These are phyloP conservation scores for Taphrina confusa DNA, from an alignment of 1,139 yeast genomes.

Conservation along the genomic window DNA sequence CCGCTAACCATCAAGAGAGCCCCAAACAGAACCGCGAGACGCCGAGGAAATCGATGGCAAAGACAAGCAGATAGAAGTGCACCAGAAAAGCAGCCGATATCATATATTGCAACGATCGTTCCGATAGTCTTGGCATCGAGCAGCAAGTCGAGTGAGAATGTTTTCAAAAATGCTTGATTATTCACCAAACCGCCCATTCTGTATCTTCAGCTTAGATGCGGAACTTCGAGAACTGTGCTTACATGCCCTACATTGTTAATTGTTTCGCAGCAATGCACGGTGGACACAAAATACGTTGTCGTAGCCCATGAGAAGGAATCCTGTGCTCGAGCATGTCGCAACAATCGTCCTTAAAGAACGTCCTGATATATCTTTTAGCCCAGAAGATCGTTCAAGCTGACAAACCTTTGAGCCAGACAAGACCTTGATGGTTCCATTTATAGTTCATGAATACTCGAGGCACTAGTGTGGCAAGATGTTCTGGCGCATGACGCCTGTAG, in stretches of 20 bases:
- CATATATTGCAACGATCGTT: conserved; percentile 71
- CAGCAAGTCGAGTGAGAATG: conserved; percentile 46
- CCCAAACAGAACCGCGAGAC: conserved; percentile 62
- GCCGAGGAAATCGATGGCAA: conserved; percentile 69
- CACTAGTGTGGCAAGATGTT: too few species aligned
- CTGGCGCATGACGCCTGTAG: too few species aligned
- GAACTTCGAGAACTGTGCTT: too few species aligned
- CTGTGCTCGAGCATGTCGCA: conserved; percentile 21
- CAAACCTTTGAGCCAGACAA: too few species aligned
- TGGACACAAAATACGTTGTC: conserved; percentile 50
- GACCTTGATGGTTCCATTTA: too few species aligned
- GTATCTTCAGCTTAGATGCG: conserved; percentile 25
- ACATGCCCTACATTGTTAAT: conserved; percentile 6
- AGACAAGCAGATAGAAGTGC: conserved; percentile 57
- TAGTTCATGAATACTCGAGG: too few species aligned
- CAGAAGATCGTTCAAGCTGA: too few species aligned
- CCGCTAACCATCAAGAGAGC: conserved; percentile 63
- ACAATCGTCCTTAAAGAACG: conserved; percentile 5
- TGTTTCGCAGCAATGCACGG: conserved; percentile 51
- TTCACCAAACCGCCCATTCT: conserved; percentile 67
- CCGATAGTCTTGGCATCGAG: conserved; percentile 50
- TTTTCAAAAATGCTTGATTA: conserved; percentile 56
- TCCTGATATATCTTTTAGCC: neutral
- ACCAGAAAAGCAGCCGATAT: conserved; percentile 79
- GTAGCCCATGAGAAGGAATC: conserved; percentile 59